phyloP scores from a whole-genome alignment of 1,139 yeast genomes.

The Yamadazyma sp. region DNA sequence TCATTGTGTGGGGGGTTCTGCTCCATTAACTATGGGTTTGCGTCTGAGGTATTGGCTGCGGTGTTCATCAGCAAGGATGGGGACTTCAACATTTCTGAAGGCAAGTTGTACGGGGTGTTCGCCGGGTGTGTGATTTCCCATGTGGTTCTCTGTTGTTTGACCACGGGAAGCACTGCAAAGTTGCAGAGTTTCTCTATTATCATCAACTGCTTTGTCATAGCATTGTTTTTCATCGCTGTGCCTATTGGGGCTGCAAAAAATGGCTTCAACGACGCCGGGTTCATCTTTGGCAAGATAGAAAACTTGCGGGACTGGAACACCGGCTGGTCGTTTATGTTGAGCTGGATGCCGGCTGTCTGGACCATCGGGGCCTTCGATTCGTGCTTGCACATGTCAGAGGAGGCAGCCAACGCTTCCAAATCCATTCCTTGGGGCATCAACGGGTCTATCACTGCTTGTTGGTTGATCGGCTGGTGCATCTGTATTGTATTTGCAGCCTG shows the following conservation, averaged over 20 bases:
- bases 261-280: slow-evolving; percentile 38
- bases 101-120: slow-evolving; percentile 35
- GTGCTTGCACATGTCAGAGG: slow-evolving; percentile 73
- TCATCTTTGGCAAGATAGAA: slow-evolving; percentile 56
- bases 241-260: slow-evolving; percentile 50
- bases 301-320: slow-evolving; percentile 59
- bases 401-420: slow-evolving; percentile 61
- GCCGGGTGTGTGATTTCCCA: slow-evolving; percentile 32
- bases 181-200: slow-evolving; percentile 61
- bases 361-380: slow-evolving; percentile 70
- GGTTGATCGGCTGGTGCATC: slow-evolving; percentile 60
- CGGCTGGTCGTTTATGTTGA: slow-evolving; percentile 66
- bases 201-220: slow-evolving; percentile 53
- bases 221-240: slow-evolving; percentile 63
- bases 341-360: slow-evolving; percentile 69
- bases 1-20: slow-evolving; percentile 39
- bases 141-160: slow-evolving; percentile 27
- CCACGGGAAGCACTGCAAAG: slow-evolving; percentile 49
- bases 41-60: slow-evolving; percentile 36
- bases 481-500: slow-evolving; percentile 56
- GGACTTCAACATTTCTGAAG: slow-evolving; percentile 30
- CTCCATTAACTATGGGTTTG: slow-evolving; percentile 40
- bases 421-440: slow-evolving; percentile 65
- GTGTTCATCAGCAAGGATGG: slow-evolving; percentile 32
- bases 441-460: slow-evolving; percentile 54